A percentile compares a stretch with the other conserved stretches of the same genome.
Evolutionary conservation across 169 alveolate genomes (phyloP).

Genomic region (Sarcocystis neurona): DNA sequence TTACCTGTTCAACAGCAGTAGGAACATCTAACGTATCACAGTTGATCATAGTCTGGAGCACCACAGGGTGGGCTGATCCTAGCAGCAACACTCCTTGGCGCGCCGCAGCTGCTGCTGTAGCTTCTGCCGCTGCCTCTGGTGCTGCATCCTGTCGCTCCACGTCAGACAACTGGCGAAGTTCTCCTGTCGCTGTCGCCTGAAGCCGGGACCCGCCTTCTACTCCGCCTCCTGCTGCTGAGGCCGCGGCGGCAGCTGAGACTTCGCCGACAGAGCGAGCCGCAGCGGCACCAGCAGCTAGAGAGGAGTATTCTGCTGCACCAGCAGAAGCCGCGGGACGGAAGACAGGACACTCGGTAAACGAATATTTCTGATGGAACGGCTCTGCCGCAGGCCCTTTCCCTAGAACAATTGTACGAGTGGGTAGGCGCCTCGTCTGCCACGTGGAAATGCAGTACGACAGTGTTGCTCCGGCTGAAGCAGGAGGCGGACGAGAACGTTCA

Average conservation of each 20-base stretch:
- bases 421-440: slow-evolving; percentile 4
- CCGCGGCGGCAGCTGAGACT: slow-evolving; percentile 1
- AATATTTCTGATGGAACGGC: slow-evolving; percentile 6
- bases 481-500: no score
- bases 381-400: slow-evolving; percentile 35
- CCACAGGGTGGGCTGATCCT: slow-evolving; percentile 75
- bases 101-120: no score
- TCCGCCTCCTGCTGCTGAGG: no score
- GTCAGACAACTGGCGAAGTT: background rate
- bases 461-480: no score
- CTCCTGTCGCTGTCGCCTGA: background rate
- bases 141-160: slow-evolving; percentile 5
- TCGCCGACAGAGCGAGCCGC: slow-evolving; percentile 10
- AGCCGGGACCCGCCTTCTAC: no score
- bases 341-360: no score
- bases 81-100: background rate
- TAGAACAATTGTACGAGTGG: slow-evolving; percentile 45
- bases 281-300: background rate
- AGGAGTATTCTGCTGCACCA: background rate
- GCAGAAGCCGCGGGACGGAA: background rate
- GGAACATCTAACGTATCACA: slow-evolving; percentile 79
- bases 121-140: background rate
- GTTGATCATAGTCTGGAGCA: slow-evolving; percentile 82
- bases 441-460: slow-evolving; percentile 26
- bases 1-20: slow-evolving; percentile 79